These are phyloP conservation scores for Ogataea angusta DNA, from an alignment of 805 yeast genomes.

Conservation along the genomic window DNA sequence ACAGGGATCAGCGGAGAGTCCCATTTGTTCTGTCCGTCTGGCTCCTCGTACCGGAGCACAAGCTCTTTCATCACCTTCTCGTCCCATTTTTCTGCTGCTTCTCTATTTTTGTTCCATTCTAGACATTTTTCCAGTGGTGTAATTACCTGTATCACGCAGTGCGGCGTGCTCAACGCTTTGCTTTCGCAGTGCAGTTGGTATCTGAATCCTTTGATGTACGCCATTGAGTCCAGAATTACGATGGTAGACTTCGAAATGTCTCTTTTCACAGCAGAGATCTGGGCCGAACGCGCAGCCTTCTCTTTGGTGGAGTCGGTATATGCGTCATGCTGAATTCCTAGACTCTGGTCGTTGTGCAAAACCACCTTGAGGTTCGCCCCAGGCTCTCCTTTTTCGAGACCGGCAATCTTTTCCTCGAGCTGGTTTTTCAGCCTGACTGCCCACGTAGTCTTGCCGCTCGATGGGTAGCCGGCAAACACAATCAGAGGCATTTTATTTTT, in stretches of 20 bases:
- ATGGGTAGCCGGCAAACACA: conserved; percentile 80
- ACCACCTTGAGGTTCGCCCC: conserved; percentile 60
- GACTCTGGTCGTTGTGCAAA: conserved; percentile 71
- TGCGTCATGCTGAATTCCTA: conserved; percentile 66
- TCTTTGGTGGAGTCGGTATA: conserved; percentile 75
- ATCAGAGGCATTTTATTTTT: conserved; percentile 71
- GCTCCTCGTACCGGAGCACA: conserved; percentile 89
- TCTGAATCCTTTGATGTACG: conserved; percentile 92
- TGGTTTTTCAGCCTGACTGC: conserved; percentile 52
- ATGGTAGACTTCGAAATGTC: conserved; percentile 64
- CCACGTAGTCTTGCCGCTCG: conserved; percentile 77
- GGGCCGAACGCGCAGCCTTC: conserved; percentile 77
- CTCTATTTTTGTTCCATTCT: conserved; percentile 52
- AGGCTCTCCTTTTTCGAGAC: conserved; percentile 39
- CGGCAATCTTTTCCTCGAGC: conserved; percentile 45
- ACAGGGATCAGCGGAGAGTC: conserved; percentile 86
- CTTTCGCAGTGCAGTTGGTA: conserved; percentile 95
- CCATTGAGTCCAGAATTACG: conserved; percentile 81
- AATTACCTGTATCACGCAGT: conserved; percentile 77
- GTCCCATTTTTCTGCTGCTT: conserved; percentile 52
- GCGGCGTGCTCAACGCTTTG: conserved; percentile 75
- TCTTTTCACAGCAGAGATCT: conserved; percentile 85
- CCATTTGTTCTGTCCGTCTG: conserved; percentile 83
- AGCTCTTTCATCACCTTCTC: conserved; percentile 61
- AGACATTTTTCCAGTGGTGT: conserved; percentile 60